Base-by-base conservation (phyloP, 208 protist genomes). In the Crithidia thermophila region DNA sequence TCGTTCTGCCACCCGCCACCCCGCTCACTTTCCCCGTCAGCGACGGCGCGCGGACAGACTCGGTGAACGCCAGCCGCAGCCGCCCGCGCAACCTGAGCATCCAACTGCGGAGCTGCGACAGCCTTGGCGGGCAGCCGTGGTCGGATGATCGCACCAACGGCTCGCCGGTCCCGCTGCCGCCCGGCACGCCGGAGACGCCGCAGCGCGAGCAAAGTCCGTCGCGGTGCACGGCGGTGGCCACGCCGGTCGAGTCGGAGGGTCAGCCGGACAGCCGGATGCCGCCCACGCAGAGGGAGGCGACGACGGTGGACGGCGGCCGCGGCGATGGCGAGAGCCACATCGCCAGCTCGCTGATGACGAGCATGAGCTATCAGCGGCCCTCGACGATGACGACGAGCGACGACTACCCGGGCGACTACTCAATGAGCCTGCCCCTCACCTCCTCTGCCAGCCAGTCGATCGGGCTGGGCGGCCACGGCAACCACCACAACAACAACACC, bases 201-300 rank as follows among this genome's bases (percentile, higher is more conserved):
- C 58, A 80, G 74, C 77, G 84, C 4, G 84, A 81, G 66, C 36
- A 51, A 37, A 90, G 84, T 49, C 84, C 80, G 14, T 82, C 79
- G 20, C 84, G 84, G 18, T 73, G 69, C 45, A 52, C 67, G 9
- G n/a, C 57, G 25, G 47, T 28, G 2, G 56, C 70, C n/a, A 64
- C 52, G 36, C 56, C 47, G 8, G 57, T 37, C 11, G 43, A 50
- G 40, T 31, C 52, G 18, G 34, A 58, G 11, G 21, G 36, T 16
- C n/a, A n/a, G 11, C 21, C 6, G 34, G 13, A 34, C 25, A 23
- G 45, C 11, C 30, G 46, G 14, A n/a, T 4, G 6, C 6, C 23
- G 49, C 3, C 25, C 36, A 51, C 18, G 28, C 28, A 10, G 28
- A 21, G 47, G 9, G 37, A 47, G 57, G 23, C 20, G 28, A 60